phyloP scores from a whole-genome alignment of 2,329 filamentous ascomycete species.

The Teratosphaeria epicoccoides region DNA sequence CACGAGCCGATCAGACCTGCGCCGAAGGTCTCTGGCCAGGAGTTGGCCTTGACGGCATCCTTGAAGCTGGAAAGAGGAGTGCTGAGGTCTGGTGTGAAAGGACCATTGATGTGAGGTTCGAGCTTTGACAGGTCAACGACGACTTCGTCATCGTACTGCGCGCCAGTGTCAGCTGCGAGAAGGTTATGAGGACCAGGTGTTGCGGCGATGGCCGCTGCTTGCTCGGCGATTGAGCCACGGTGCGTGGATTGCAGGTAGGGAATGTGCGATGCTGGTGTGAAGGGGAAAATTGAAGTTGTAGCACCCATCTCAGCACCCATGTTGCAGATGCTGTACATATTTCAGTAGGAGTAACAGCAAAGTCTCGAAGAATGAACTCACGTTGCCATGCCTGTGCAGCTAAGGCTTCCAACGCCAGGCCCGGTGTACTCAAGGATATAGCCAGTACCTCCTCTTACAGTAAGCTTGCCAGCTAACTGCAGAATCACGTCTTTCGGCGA shows the following conservation, averaged over 20 bases:
- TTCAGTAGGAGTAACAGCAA: neutral
- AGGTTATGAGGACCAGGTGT: constrained; percentile 50
- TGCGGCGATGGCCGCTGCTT: constrained; percentile 52
- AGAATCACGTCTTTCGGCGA: constrained; percentile 94
- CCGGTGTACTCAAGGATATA: constrained; percentile 73
- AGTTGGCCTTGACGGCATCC: constrained; percentile 67
- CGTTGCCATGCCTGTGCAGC: constrained; percentile 87
- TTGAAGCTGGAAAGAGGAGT: constrained; percentile 88
- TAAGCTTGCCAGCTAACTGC: constrained; percentile 76
- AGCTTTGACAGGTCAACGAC: constrained; percentile 81
- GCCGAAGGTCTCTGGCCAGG: constrained; percentile 84
- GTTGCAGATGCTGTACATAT: constrained; percentile 5
- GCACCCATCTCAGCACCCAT: constrained; percentile 90
- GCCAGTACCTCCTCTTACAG: constrained; percentile 81
- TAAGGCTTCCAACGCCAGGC: constrained; percentile 77
- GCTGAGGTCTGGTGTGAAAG: constrained; percentile 90
- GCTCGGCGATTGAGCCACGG: constrained; percentile 57
- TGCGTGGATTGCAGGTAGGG: constrained; percentile 82
- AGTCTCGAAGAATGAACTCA: neutral
- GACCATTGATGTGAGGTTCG: constrained; percentile 94
- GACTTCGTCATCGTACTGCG: constrained; percentile 82
- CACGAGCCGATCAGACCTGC: constrained; percentile 94
- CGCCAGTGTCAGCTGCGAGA: constrained; percentile 67
- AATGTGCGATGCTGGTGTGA: constrained; percentile 64
- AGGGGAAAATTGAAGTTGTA: constrained; percentile 94